A percentile compares a stretch with the other conserved stretches of the same genome.
Conservation (phyloP, 495 filamentous ascomycete species). For the Tirmania nivea region DNA sequence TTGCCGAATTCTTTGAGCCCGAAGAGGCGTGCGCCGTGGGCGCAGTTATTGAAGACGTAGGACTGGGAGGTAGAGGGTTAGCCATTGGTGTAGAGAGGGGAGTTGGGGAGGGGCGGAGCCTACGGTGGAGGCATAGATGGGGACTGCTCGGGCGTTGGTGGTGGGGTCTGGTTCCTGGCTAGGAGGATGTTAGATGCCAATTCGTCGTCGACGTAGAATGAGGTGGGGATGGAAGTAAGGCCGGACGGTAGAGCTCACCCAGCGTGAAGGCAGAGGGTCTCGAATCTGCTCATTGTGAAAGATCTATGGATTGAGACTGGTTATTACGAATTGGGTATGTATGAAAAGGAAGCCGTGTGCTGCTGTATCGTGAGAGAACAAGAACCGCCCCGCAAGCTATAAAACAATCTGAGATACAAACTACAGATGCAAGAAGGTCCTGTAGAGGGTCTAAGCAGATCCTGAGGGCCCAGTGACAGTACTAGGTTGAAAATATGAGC, state of each 20-base stretch:
- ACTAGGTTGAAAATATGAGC: no score
- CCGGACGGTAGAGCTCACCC: conserved; percentile 13
- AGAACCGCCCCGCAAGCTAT: no score
- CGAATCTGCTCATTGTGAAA: conserved; percentile 32
- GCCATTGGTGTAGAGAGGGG: conserved; percentile 1
- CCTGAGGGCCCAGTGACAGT: no score
- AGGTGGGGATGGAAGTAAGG: no score
- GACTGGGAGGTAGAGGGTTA: conserved; percentile 31
- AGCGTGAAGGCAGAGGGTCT: conserved; percentile 63
- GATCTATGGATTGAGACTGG: not conserved
- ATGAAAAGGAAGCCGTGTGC: no score
- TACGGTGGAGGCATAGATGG: conserved; percentile 87
- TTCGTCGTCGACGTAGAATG: no score
- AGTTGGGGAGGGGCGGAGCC: conserved; percentile 13
- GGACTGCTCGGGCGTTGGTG: conserved; percentile 80
- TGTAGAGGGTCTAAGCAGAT: no score
- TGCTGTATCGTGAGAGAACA: no score
- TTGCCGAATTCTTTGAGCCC: conserved; percentile 96
- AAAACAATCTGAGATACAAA: no score
- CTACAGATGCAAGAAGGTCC: no score
- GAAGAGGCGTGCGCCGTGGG: conserved; percentile 87
- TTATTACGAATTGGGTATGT: not conserved
- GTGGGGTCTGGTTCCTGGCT: conserved; percentile 61
- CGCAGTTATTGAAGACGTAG: conserved; percentile 87
- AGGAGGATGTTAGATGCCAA: no score